Conservation (phyloP, 2,329 filamentous ascomycete genomes). For the Penicillium sp. region DNA sequence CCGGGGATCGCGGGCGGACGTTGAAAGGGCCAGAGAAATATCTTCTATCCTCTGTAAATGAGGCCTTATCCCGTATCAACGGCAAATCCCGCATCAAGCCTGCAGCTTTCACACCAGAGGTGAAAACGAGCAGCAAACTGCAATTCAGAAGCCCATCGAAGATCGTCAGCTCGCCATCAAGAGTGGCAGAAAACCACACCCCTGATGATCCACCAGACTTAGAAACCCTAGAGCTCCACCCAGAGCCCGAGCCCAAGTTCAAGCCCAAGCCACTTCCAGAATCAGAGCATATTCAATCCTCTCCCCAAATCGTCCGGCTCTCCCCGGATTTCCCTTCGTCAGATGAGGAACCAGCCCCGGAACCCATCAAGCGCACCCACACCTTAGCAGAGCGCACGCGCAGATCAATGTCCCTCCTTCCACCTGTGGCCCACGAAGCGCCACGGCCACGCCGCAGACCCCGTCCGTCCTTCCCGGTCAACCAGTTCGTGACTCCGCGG, state of each 20-base stretch:
- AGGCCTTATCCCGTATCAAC: slow-evolving; percentile 32
- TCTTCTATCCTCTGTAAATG: slow-evolving; percentile 36
- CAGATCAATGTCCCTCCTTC: slow-evolving; percentile 70
- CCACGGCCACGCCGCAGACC: slow-evolving; percentile 29
- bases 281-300: slow-evolving; percentile 1
- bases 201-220: background rate
- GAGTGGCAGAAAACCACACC: background rate
- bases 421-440: slow-evolving; percentile 32
- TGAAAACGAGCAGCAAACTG: background rate
- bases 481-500: slow-evolving; percentile 56
- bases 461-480: slow-evolving; percentile 49
- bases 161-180: background rate
- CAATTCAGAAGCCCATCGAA: background rate
- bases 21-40: slow-evolving; percentile 30
- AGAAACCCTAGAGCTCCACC: background rate
- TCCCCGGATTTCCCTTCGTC: slow-evolving; percentile 5
- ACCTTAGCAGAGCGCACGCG: slow-evolving; percentile 75
- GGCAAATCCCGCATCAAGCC: slow-evolving; percentile 14
- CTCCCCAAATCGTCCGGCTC: slow-evolving; percentile 14
- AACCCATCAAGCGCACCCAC: slow-evolving; percentile 24
- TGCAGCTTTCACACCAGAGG: background rate
- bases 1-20: slow-evolving; percentile 19
- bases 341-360: slow-evolving; percentile 13
- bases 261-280: slow-evolving; percentile 2
- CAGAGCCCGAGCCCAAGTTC: background rate